Base-by-base conservation (phyloP, 1,139 yeast genomes). In the Yamadazyma trypodendri region DNA sequence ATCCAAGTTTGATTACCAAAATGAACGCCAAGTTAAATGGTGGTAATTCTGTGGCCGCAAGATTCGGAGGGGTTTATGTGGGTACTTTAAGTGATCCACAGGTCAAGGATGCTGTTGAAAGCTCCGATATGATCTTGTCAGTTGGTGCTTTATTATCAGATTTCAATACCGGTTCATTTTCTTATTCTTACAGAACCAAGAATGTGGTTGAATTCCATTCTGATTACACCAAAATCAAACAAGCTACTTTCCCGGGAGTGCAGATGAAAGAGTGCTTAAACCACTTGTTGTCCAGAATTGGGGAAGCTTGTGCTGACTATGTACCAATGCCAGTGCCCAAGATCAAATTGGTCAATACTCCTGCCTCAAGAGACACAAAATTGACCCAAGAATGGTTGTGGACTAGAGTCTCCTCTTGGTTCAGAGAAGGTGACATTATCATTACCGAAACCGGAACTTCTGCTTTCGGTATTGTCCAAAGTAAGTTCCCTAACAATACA, bases 371-470 rank as follows among this genome's bases (percentile, higher is more conserved):
- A 33, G 45, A 49, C 32, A 55, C 60, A 23, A 50, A 52, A 33
- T 64, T 86, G 53, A 74, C 78, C 43, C 95, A 86, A 66, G 83
- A 83, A 59, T 87, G 85, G 81, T 63, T 86, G 57, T 87, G 96
- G 96, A 77, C 80, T 46, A 75, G 81, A 58, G 72, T 86, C 36
- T 77, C 87, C 28, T 68, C 78, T 32, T 87, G 87, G 83, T 75
- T 87, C 57, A 72, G 75, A 57, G 83, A 81, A 54, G 90, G 92
- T 48, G 96, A 87, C 64, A 74, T 86, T 43, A 77, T 87, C 50
- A 74, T 87, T 52, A 80, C 92, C 41, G 96, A 87, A 63, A 86
- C 95, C 34, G 95, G 96, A 65, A 87, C 96, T 31, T 82, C 95
- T 24, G 87, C 94, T 28, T 86, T 87, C 58, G 96, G 96, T 66